Evolutionary conservation across 2,329 filamentous ascomycete genomes (phyloP), one percentile per base, ranked within the genome.

Genomic region (Alternaria brassicae): DNA sequence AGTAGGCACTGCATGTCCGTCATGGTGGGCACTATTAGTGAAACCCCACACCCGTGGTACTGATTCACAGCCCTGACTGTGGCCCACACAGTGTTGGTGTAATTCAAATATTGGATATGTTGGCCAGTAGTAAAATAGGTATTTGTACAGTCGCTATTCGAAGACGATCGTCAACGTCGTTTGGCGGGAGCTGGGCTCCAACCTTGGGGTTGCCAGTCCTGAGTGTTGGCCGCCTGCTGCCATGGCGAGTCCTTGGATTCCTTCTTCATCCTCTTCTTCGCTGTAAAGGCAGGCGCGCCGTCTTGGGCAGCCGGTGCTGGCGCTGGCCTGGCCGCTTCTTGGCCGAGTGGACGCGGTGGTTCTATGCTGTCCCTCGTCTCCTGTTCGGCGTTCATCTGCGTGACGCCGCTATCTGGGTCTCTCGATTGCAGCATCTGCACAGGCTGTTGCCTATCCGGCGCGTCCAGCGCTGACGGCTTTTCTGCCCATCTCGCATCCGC

Each of bases 401-500:
- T 50, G 23, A 76, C 71, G 52, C 81, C 78, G 4, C 74, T 73
- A 28, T 77, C 77, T 5, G 77, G 73, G 54, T 83, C 81, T 53
- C 76, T 76, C 21, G 80, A 76, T 36, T 78, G 76, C 12, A 81
- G 78, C 39, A 81, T 78, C 40, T 82, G 81, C n/a, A 71, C 66
- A 3, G 81, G 78, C 58, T 84, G 81, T 55, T 82, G 79, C 36
- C 78, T 80, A 40, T 81, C 77, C 1, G 86, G 86, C 53, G 80
- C 80, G 68, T 89, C 86, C 36, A 89, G 81, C 58, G 81, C 85
- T 4, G 84, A 86, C 1, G 85, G 82, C 64, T 87, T 84, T 48
- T 81, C 82, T 8, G 83, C 85, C 87, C 87, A 89, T 62, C 85
- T 79, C 61, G 84, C 84, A 70, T 89, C 87, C 37, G 87, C 87